Evolutionary conservation across 179 eudicot species (phyloP).

Genomic region (Nepenthes alata): DNA sequence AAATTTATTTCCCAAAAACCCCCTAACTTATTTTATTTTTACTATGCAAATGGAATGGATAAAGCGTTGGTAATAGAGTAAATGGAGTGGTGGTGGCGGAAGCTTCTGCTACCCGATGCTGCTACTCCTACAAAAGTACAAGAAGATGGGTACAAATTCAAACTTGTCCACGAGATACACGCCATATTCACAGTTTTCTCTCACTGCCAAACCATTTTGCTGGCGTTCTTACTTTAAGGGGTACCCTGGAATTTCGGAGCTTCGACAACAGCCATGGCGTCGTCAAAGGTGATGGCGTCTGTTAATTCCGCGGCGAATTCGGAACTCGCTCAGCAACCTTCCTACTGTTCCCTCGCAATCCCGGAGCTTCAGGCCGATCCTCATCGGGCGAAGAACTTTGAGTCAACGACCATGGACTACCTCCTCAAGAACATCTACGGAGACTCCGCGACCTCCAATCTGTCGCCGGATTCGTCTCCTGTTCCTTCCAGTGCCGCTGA

Average conservation of each 20-base stretch:
- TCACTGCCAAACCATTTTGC: too few relatives aligned
- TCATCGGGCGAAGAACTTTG: neutral
- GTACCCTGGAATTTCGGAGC: conserved; percentile 12
- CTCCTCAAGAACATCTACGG: conserved; percentile 38
- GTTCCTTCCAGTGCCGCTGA: neutral
- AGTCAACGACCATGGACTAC: conserved; percentile 45
- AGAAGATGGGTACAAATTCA: too few relatives aligned
- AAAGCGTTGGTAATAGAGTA: too few relatives aligned
- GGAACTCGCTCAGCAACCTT: conserved; percentile 21
- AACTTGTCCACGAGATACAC: too few relatives aligned
- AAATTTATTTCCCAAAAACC: too few relatives aligned
- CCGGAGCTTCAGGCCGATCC: conserved; percentile 6
- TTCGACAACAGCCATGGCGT: conserved; percentile 20
- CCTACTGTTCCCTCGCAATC: conserved; percentile 10
- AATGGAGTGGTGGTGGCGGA: too few relatives aligned
- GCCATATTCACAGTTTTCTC: too few relatives aligned
- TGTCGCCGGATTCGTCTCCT: conserved; percentile 6
- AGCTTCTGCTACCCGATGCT: too few relatives aligned
- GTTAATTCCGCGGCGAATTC: conserved; percentile 23
- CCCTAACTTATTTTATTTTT: too few relatives aligned
- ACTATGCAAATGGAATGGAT: too few relatives aligned
- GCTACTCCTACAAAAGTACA: too few relatives aligned
- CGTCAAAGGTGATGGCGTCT: conserved; percentile 37
- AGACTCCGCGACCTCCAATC: conserved; percentile 17
- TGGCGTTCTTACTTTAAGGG: neutral